phyloP scores from a whole-genome alignment of 306 rosid species.

The Coriaria nepalensis region DNA sequence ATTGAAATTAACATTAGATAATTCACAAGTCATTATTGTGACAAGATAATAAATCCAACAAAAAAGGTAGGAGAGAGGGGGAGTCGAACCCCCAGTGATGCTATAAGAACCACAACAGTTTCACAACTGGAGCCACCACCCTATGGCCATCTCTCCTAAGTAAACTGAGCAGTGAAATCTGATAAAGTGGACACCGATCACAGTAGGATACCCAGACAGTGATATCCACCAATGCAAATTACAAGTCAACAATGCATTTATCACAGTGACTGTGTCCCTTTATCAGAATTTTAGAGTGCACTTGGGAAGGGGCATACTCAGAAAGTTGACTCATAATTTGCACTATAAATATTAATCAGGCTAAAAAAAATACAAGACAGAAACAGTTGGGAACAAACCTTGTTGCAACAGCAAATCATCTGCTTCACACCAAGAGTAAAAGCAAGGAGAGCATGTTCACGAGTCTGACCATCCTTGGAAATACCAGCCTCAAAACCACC shows the following conservation, averaged over 20 bases:
- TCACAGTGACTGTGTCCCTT: neutral
- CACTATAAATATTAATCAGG: too few relatives aligned
- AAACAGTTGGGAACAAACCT: neutral
- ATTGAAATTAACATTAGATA: neutral
- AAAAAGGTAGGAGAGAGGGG: slow-evolving; percentile 19
- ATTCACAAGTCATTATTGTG: neutral
- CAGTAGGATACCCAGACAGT: neutral
- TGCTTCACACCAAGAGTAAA: too few relatives aligned
- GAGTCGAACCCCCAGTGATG: slow-evolving; percentile 27
- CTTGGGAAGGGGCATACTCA: too few relatives aligned
- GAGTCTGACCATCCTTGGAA: too few relatives aligned
- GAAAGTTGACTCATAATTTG: too few relatives aligned
- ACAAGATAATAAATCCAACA: neutral
- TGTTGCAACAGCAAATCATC: neutral
- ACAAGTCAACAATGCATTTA: neutral
- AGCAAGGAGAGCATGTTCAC: too few relatives aligned
- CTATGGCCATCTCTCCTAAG: slow-evolving; percentile 16
- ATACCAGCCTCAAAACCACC: too few relatives aligned
- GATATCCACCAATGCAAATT: too few relatives aligned
- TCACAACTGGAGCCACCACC: too few relatives aligned
- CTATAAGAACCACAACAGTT: slow-evolving; percentile 14
- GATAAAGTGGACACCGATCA: slow-evolving; percentile 19
- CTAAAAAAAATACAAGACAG: too few relatives aligned
- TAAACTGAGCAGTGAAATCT: neutral
- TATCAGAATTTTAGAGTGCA: neutral